Evolutionary conservation across 495 filamentous ascomycete species (phyloP).

Genomic region (Penicillium lividum): DNA sequence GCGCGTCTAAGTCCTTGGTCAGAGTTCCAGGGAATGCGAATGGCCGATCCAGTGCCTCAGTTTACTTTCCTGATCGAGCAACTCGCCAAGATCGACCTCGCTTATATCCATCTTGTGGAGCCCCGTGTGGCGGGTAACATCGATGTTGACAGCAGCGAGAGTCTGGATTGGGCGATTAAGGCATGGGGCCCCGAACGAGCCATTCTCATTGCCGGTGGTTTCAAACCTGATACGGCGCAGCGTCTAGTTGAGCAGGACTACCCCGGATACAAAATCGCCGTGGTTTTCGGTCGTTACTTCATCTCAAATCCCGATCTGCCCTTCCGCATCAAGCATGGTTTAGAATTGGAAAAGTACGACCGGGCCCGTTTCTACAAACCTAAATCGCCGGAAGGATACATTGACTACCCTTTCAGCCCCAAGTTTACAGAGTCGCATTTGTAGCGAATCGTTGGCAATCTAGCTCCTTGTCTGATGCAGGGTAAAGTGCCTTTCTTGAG

Average conservation of each 20-base stretch:
- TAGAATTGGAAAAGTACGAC: conserved; percentile 58
- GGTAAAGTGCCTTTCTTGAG: too few species aligned
- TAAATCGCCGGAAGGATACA: conserved; percentile 56
- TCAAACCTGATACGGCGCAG: conserved; percentile 45
- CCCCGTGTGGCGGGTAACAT: conserved; percentile 47
- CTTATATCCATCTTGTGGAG: conserved; percentile 70
- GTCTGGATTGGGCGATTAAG: conserved; percentile 53
- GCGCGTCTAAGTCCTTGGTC: conserved; percentile 64
- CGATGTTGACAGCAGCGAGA: conserved; percentile 43
- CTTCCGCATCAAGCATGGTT: conserved; percentile 58
- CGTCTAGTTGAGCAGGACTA: conserved; percentile 55
- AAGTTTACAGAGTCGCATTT: too few species aligned
- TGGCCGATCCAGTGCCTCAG: conserved; percentile 28
- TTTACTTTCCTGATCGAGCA: too few species aligned
- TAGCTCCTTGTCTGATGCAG: too few species aligned
- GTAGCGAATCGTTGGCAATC: too few species aligned
- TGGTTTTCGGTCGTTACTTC: conserved; percentile 65
- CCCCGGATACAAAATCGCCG: conserved; percentile 49
- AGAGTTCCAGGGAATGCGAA: conserved; percentile 64
- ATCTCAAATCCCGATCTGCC: conserved; percentile 72
- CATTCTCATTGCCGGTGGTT: conserved; percentile 65
- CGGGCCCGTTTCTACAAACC: conserved; percentile 57
- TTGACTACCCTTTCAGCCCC: conserved; percentile 56
- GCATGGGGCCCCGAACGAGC: conserved; percentile 47
- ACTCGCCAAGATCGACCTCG: too few species aligned